These are phyloP conservation scores for Vigna nakashimae DNA, from an alignment of 306 rosid species.

Conservation along the genomic window DNA sequence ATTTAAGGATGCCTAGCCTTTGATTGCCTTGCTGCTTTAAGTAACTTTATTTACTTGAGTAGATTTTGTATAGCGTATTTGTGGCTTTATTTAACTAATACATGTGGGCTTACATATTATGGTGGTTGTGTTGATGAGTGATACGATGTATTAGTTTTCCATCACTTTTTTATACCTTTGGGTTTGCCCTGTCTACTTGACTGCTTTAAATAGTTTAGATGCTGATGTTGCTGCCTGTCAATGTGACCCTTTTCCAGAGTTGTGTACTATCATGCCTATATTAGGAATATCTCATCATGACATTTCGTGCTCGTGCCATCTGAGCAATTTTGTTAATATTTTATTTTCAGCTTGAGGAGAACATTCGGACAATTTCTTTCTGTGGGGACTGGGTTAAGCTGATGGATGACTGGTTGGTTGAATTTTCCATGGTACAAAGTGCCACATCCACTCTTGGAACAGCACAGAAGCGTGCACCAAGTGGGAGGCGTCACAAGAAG, in stretches of 20 bases:
- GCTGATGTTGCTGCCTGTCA: constrained; percentile 18
- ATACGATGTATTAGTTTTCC: constrained; percentile 3
- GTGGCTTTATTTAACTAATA: constrained; percentile 2
- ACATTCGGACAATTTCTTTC: constrained; percentile 69
- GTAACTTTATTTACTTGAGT: constrained; percentile 4
- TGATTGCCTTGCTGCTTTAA: constrained; percentile 14
- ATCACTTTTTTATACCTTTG: constrained; percentile 14
- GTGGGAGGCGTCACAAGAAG: constrained; percentile 75
- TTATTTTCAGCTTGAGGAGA: constrained; percentile 85
- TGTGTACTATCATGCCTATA: constrained; percentile 27
- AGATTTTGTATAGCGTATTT: constrained; percentile 6
- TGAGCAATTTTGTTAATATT: constrained; percentile 23
- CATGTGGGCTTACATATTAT: constrained; percentile 7
- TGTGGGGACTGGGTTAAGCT: constrained; percentile 85
- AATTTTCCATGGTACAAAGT: constrained; percentile 66
- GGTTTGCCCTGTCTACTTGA: background rate
- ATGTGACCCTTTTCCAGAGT: constrained; percentile 22
- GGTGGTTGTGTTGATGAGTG: background rate
- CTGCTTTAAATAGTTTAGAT: constrained; percentile 7
- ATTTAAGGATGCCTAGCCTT: background rate
- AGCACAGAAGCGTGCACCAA: constrained; percentile 72
- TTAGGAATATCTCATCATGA: constrained; percentile 3
- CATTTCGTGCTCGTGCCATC: constrained; percentile 31
- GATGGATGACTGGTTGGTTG: constrained; percentile 79
- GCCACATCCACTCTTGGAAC: constrained; percentile 62